A percentile compares a stretch with the other conserved stretches of the same genome.
phyloP scores from a whole-genome alignment of 2,329 filamentous ascomycete species.

The Xylaria sp. region DNA sequence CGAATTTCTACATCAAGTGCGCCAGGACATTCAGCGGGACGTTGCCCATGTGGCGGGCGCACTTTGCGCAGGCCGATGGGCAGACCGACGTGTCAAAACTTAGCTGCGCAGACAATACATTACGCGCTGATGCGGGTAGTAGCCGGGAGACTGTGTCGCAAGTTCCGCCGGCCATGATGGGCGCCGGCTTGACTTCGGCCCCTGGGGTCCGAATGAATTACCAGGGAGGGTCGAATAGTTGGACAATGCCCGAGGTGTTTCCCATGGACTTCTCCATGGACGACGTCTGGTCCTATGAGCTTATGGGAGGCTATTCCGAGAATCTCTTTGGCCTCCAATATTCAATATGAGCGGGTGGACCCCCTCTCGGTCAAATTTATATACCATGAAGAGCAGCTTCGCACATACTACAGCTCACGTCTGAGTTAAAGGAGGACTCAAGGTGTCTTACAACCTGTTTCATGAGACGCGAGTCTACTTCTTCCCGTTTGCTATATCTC shows the following conservation, averaged over 20 bases:
- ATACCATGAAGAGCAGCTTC: not conserved
- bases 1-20: conserved; percentile 42
- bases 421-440: not conserved
- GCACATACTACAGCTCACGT: not conserved
- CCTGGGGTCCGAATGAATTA: conserved; percentile 10
- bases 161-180: conserved; percentile 15
- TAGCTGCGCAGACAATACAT: not conserved
- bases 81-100: conserved; percentile 33
- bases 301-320: conserved; percentile 6
- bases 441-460: not conserved
- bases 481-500: not conserved
- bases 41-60: conserved; percentile 40
- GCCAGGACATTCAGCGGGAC: conserved; percentile 40
- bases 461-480: conserved; percentile 24
- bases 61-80: conserved; percentile 41
- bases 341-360: not conserved
- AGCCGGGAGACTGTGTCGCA: conserved; percentile 1
- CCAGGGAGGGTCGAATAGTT: conserved; percentile 15
- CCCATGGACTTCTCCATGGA: conserved; percentile 45
- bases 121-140: not conserved
- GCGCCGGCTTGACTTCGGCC: conserved; percentile 9
- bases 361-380: not conserved
- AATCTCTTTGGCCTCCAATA: not conserved
- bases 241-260: conserved; percentile 37
- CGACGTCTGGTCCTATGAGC: conserved; percentile 45